Percentiles rank a stretch among this genome's conserved stretches.
Conservation (phyloP, 257 asterid species). For the Hygrophila difformis region DNA sequence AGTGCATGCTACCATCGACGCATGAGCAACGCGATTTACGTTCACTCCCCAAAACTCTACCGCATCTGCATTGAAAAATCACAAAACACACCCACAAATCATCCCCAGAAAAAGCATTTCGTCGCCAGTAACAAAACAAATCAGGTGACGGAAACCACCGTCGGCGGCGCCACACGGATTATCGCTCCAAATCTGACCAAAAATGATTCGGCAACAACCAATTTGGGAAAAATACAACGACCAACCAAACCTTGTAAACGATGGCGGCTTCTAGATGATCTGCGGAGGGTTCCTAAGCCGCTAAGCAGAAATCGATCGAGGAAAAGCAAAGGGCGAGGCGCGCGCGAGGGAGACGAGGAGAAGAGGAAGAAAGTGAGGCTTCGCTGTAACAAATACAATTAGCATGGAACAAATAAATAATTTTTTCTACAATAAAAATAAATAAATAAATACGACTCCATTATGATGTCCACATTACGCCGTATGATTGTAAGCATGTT, state of each 20-base stretch:
- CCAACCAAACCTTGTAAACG: background rate
- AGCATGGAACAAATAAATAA: slow-evolving; percentile 17
- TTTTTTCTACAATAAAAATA: slow-evolving; percentile 5
- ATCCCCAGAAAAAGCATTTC: slow-evolving; percentile 14
- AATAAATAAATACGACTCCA: background rate
- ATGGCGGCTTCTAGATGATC: slow-evolving; percentile 25
- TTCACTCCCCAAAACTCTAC: slow-evolving; percentile 28
- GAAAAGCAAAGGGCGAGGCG: slow-evolving; percentile 8
- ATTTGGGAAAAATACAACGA: slow-evolving; percentile 25
- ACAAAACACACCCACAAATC: slow-evolving; percentile 22
- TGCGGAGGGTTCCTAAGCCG: slow-evolving; percentile 1
- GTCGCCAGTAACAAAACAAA: slow-evolving; percentile 10
- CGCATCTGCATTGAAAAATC: slow-evolving; percentile 52
- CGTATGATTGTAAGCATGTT: too few species aligned
- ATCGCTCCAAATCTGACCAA: slow-evolving; percentile 27
- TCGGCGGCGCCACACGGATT: slow-evolving; percentile 18
- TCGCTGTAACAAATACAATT: slow-evolving; percentile 26
- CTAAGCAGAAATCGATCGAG: slow-evolving; percentile 37
- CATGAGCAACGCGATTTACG: slow-evolving; percentile 48
- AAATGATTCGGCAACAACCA: slow-evolving; percentile 1
- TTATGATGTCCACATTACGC: too few species aligned
- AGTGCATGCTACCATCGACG: slow-evolving; percentile 60
- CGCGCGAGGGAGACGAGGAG: slow-evolving; percentile 4
- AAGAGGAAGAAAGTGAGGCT: background rate
- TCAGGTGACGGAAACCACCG: background rate